Percentiles rank a stretch among this genome's conserved stretches.
These are phyloP conservation scores for Penicillium sp. DNA, from an alignment of 2,329 filamentous ascomycete species.

Conservation along the genomic window DNA sequence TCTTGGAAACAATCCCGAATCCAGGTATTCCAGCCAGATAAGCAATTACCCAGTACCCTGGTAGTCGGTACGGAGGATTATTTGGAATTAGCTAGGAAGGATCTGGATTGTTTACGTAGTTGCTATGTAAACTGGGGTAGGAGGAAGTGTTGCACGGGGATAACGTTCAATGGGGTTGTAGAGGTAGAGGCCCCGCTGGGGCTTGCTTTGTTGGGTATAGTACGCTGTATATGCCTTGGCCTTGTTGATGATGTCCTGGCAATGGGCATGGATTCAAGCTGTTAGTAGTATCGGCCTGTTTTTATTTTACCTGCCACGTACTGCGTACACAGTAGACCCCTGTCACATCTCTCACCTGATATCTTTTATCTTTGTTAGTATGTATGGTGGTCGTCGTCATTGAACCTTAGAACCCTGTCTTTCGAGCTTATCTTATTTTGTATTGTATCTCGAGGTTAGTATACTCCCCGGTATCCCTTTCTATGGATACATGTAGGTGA, in stretches of 20 bases:
- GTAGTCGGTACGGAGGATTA: background rate
- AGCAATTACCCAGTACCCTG: slow-evolving; percentile 2
- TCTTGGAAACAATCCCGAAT: background rate
- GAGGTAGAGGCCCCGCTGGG: too few species aligned
- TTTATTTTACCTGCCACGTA: too few species aligned
- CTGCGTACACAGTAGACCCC: too few species aligned
- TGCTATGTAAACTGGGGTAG: background rate
- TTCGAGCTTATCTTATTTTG: background rate
- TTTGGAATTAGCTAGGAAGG: too few species aligned
- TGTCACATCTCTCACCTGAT: too few species aligned
- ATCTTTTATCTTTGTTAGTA: background rate
- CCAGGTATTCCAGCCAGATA: slow-evolving; percentile 1
- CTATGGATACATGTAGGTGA: background rate
- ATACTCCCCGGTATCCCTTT: too few species aligned
- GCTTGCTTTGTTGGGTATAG: background rate
- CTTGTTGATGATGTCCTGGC: too few species aligned
- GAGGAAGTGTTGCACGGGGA: too few species aligned
- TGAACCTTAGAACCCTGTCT: background rate
- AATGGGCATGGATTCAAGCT: too few species aligned
- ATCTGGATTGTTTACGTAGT: background rate
- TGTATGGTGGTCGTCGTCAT: background rate
- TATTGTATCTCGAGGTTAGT: background rate
- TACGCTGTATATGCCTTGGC: background rate
- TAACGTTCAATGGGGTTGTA: background rate
- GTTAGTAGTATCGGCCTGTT: too few species aligned